These are phyloP conservation scores for Colletotrichum plurivorum DNA, from an alignment of 2,329 filamentous ascomycete species.

Conservation along the genomic window DNA sequence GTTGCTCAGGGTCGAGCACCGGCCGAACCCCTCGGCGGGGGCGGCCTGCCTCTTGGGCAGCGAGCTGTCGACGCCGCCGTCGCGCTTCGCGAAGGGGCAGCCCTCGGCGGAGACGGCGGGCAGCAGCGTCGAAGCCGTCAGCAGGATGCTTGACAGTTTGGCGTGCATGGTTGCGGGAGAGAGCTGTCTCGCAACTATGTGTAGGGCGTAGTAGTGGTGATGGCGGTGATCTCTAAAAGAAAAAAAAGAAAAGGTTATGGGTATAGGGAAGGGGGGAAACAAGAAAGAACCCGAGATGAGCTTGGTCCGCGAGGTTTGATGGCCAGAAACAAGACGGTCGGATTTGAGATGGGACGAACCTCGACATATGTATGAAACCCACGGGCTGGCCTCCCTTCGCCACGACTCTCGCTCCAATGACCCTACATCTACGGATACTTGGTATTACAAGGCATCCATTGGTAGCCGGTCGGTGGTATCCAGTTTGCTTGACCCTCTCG, in stretches of 20 bases:
- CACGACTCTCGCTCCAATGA: conserved; percentile 6
- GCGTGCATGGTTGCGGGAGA: conserved; percentile 26
- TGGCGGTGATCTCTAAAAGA: not conserved
- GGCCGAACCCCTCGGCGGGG: conserved; percentile 17
- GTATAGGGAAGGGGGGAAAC: not conserved
- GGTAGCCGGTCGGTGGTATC: too few species aligned
- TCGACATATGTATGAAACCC: conserved; percentile 28
- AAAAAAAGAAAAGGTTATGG: not conserved
- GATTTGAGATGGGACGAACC: conserved; percentile 34
- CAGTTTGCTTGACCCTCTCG: not conserved
- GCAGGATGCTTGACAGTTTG: conserved; percentile 32
- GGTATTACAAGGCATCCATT: too few species aligned
- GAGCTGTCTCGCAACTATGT: too few species aligned
- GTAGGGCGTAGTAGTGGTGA: not conserved
- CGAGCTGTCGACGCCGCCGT: conserved; percentile 27
- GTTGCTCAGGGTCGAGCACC: conserved; percentile 47
- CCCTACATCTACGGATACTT: too few species aligned
- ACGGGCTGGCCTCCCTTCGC: not conserved
- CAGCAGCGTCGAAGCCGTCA: conserved; percentile 29
- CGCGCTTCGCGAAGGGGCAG: conserved; percentile 36
- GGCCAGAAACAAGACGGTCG: not conserved
- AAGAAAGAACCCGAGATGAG: not conserved
- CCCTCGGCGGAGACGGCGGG: conserved; percentile 24
- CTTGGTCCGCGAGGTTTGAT: not conserved
- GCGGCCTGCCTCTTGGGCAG: conserved; percentile 28